phyloP scores from a whole-genome alignment of 2,329 filamentous ascomycete species.

The Penicillium sp. region DNA sequence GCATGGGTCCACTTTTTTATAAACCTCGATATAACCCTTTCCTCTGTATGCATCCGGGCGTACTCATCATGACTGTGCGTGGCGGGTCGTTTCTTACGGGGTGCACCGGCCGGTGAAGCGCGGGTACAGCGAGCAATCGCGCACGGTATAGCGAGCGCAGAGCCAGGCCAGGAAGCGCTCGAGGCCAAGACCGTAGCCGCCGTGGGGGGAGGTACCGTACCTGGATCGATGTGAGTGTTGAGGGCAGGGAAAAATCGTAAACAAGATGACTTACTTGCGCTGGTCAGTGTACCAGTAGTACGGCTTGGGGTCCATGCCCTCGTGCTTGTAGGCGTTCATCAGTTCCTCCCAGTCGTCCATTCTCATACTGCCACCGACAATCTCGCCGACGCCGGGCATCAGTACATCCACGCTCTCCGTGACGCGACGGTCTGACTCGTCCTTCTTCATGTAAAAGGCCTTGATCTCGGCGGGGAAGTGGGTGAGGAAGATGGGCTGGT shows the following conservation, averaged over 20 bases:
- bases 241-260: not conserved
- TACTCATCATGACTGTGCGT: constrained; percentile 13
- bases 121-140: constrained; percentile 56
- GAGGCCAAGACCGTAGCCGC: constrained; percentile 87
- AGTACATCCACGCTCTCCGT: constrained; percentile 87
- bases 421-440: constrained; percentile 70
- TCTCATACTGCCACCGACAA: constrained; percentile 94
- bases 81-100: constrained; percentile 31
- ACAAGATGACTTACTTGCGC: constrained; percentile 67
- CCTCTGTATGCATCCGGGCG: constrained; percentile 7
- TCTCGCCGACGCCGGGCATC: constrained; percentile 95
- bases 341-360: constrained; percentile 89
- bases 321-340: constrained; percentile 79
- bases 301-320: constrained; percentile 76
- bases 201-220: constrained; percentile 88
- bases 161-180: constrained; percentile 74
- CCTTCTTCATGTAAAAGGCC: constrained; percentile 98
- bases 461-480: constrained; percentile 98
- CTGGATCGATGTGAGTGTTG: constrained; percentile 41
- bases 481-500: constrained; percentile 90
- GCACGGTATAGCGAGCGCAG: constrained; percentile 63
- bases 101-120: constrained; percentile 52
- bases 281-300: constrained; percentile 99
- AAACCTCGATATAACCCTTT: not conserved
- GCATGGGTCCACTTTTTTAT: too few species aligned